Base-by-base conservation (phyloP, 768 basidiomycete genomes). In the Suillus bovinus region DNA sequence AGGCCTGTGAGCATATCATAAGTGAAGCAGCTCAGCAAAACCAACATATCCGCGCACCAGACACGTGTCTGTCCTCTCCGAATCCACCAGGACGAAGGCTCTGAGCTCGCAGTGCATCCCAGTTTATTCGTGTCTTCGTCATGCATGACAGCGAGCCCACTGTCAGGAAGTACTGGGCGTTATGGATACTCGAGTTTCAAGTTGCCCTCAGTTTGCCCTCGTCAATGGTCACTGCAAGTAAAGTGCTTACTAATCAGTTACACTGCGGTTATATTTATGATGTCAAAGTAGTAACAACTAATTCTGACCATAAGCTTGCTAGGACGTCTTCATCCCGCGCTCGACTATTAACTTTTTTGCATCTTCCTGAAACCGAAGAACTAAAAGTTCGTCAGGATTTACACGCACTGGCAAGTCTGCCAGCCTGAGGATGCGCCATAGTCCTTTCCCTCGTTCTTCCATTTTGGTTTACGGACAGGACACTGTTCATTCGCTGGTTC, bases 401-500 rank as follows among this genome's bases (percentile, higher is more conserved):
- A 8, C 31, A 31, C 31, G 31, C 31, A 31, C 31, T 31, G 4
- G 9, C 31, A 31, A 52, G 29, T 50, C 49, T 50, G 29, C 10
- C 58, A 17, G n/a, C n/a, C n/a, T n/a, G n/a, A n/a, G 31, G 59
- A 74, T 75, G 73, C 62, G 63, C 16, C 68, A 47, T 58, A 52
- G 72, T 20, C 79, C 80, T 38, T 88, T 86, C 78, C 85, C 31
- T 31, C 31, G 31, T 31, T 31, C 31, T 5, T 31, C 31, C 4
- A 31, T 3, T 31, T 83, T 93, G 46, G 76, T 93, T 5, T 79
- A 90, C 38, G 86, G 85, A 9, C 69, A 78, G 44, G 84, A 83
- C 66, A 84, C 83, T 9, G 72, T 93, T 31, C 4, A 31, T 31
- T 31, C 31, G 9, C 31, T 31, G 31, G 31, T 31, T 31, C 31